A percentile compares a stretch with the other conserved stretches of the same genome.
phyloP scores from a whole-genome alignment of 768 basidiomycete species.

The Lactarius akahatsu region DNA sequence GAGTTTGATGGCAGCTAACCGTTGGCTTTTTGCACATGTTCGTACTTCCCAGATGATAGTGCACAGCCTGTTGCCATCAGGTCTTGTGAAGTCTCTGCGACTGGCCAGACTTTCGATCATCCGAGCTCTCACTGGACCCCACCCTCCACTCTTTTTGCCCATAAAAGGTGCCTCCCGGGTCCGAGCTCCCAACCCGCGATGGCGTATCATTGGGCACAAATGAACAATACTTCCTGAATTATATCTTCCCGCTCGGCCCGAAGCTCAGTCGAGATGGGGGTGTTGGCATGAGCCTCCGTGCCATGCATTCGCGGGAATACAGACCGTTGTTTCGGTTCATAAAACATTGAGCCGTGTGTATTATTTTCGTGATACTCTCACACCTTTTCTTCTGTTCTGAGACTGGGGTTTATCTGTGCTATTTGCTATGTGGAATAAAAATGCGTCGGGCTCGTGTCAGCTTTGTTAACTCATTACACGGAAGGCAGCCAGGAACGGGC shows the following conservation, averaged over 20 bases:
- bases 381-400: background rate
- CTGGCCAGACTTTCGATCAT: conserved; percentile 22
- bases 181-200: conserved; percentile 54
- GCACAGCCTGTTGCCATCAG: background rate
- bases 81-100: background rate
- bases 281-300: conserved; percentile 1
- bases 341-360: background rate
- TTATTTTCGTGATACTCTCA: background rate
- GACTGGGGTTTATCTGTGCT: background rate
- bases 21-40: conserved; percentile 33
- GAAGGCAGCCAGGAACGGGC: background rate
- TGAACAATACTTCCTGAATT: conserved; percentile 28
- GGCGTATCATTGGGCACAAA: conserved; percentile 84
- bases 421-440: background rate
- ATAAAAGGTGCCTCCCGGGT: conserved; percentile 76
- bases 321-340: background rate
- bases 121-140: conserved; percentile 12
- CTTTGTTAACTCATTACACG: background rate
- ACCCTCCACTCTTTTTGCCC: conserved; percentile 44
- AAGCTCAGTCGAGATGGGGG: conserved; percentile 1
- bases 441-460: background rate
- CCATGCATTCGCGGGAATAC: conserved; percentile 16
- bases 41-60: background rate
- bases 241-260: conserved; percentile 7
- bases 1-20: conserved; percentile 63